Conservation (phyloP, 495 filamentous ascomycete genomes). For the Tirmania nivea region DNA sequence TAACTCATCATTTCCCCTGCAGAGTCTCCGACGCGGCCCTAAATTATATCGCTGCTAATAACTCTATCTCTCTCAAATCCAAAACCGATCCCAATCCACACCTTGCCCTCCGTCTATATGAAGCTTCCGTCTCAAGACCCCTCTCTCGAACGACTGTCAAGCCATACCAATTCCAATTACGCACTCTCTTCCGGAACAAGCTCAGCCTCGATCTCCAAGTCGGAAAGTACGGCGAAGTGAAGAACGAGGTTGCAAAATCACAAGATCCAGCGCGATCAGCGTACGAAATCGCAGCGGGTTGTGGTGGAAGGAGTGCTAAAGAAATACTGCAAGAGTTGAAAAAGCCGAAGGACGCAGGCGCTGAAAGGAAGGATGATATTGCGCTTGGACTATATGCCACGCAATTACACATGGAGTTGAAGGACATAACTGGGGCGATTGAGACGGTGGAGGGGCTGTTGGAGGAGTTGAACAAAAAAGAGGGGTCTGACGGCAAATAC, state of each 20-base stretch:
- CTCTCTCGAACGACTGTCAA: conserved; percentile 37
- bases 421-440: conserved; percentile 58
- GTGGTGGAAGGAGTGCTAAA: conserved; percentile 39
- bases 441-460: conserved; percentile 44
- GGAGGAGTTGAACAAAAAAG: conserved; percentile 27
- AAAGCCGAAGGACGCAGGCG: conserved; percentile 34
- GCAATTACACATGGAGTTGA: conserved; percentile 56
- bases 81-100: conserved; percentile 49
- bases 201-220: conserved; percentile 53
- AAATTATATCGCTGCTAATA: conserved; percentile 56
- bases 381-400: conserved; percentile 65
- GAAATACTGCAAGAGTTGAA: conserved; percentile 46
- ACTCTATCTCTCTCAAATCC: conserved; percentile 35
- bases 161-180: conserved; percentile 57
- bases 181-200: conserved; percentile 43
- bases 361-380: conserved; percentile 54
- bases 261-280: neutral
- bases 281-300: conserved; percentile 27
- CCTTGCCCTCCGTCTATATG: conserved; percentile 43
- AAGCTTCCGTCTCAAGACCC: conserved; percentile 24
- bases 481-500: conserved; percentile 37
- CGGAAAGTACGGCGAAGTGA: conserved; percentile 55
- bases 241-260: neutral
- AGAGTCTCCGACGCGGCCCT: conserved; percentile 65
- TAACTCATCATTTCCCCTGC: conserved; percentile 13